Base-by-base conservation (phyloP, 2,329 filamentous ascomycete genomes). In the Paramyrothecium sp. region DNA sequence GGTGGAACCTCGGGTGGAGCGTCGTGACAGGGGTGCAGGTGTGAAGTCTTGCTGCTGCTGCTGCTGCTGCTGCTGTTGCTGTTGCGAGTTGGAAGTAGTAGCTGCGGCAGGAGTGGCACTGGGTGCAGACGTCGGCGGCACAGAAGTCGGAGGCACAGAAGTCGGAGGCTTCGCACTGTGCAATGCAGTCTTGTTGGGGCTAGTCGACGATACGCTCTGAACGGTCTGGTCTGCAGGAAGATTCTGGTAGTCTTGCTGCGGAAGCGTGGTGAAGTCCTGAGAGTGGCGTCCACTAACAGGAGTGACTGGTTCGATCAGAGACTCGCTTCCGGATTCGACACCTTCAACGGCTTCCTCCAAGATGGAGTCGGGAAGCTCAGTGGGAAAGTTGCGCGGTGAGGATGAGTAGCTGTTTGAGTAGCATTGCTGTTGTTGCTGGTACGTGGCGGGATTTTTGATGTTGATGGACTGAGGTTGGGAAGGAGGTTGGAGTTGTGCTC, bases 261-360 rank as follows among this genome's bases (percentile, higher is more conserved):
- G 74, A 59, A 76, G 68, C 38, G 73, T 70, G 51, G 75, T 75
- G 60, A 86, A 84, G 61, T 84, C 81, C 57, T 81, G 79, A 51
- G 83, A 85, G 65, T 82, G 70, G 53, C 74, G 79, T 60, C 81
- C 78, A 64, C 84, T 87, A 58, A 84, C 80, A 51, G 85, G 86
- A 21, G 85, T 88, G 57, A 85, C 76, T 49, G 85, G 85, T 62
- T 88, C 85, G 72, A 82, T 81, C 56, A 78, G 75, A 22, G 79
- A 80, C 65, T 87, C 84, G 69, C 81, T 86, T 60, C 82, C 80
- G 10, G 83, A 85, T 67, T 87, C 85, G 71, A 83, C 83, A 69
- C 79, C 79, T 67, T 87, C 85, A 71, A 83, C 83, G 69, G 78
- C 79, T 72, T 86, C 83, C 61, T 75, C 72, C 54, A 79, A 76